Evolutionary conservation across 2,329 filamentous ascomycete genomes (phyloP), one percentile per base, ranked within the genome.

Genomic region (Aspergillus niger): DNA sequence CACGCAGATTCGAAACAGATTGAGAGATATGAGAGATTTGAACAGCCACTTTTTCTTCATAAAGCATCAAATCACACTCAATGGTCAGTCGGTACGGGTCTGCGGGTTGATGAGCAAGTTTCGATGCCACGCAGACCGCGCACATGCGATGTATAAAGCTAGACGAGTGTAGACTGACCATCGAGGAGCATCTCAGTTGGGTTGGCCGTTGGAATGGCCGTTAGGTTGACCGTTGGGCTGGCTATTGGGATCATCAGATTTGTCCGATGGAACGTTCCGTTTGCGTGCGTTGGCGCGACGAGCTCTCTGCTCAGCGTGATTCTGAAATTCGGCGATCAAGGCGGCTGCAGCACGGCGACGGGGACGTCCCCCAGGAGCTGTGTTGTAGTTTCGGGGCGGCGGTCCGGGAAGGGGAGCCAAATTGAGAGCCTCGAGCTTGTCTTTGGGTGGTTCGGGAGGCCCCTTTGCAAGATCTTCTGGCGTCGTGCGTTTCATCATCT

Each of bases 271-370:
- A 3, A 13, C 32, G 32, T 47, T 44, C 44, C 62, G 64, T 26
- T 60, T 66, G 38, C 65, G 63, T 11, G 63, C 61, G 24, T 62
- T 60, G 24, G 66, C 64, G 26, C 58, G 57, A 15, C 63, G 63
- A 13, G 66, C 65, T 15, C 66, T 58, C 50, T 66, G 59, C 38
- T 69, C 61, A 2, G 65, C 67, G 15, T 67, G 60, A 11, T 47
- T 57, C 48, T 69, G 62, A 15, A 66, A 67, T 13, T 62, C 63
- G 5, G 62, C 67, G 52, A 69, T 63, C 38, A 69, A 49, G 7
- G 66, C 63, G 8, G 64, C 63, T 11, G 68, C 65, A 10, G 66
- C 68, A 26, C 66, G 66, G 17, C 67, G 66, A 41, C 67, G 67
- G 5, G 68, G 68, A 22, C 68, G 67, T 17, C 67, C 64, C 8